Conservation (phyloP, 2,329 filamentous ascomycete species). For the Aspergillus sp. region DNA sequence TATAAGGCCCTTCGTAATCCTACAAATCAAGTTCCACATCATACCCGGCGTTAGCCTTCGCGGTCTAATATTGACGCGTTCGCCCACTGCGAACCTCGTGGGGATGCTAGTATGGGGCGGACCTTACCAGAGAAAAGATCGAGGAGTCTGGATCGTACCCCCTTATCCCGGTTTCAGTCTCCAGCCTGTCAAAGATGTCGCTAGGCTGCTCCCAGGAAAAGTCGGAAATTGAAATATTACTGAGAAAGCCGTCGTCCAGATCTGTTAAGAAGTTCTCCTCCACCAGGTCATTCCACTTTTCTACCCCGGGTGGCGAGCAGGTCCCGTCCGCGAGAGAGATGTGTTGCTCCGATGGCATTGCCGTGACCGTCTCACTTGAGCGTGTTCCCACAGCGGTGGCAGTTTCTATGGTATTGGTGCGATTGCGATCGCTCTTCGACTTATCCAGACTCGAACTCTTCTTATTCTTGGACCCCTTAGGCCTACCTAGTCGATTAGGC, state of each 20-base stretch:
- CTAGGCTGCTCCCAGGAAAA: not conserved
- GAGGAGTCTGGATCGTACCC: not conserved
- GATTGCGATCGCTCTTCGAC: too few relatives aligned
- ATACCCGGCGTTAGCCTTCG: not conserved
- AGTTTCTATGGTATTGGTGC: too few relatives aligned
- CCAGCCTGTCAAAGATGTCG: not conserved
- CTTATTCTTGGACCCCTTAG: conserved; percentile 40
- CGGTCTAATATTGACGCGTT: not conserved
- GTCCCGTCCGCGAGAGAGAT: too few relatives aligned
- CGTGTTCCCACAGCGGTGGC: too few relatives aligned
- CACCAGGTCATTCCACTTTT: too few relatives aligned
- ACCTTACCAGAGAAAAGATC: not conserved
- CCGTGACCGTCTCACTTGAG: too few relatives aligned
- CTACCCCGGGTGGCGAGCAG: too few relatives aligned
- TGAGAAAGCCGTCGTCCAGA: too few relatives aligned
- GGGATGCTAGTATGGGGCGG: not conserved
- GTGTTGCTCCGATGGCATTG: too few relatives aligned
- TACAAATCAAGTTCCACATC: not conserved
- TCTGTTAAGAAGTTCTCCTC: too few relatives aligned
- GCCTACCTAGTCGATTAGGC: not conserved
- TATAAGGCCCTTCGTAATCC: not conserved
- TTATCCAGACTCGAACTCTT: too few relatives aligned
- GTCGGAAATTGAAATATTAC: not conserved
- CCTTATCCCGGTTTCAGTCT: not conserved
- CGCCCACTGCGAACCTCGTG: not conserved